These are phyloP conservation scores for Umbelopsis ramanniana DNA, from an alignment of 192 early-diverging fungal genomes.

Conservation along the genomic window DNA sequence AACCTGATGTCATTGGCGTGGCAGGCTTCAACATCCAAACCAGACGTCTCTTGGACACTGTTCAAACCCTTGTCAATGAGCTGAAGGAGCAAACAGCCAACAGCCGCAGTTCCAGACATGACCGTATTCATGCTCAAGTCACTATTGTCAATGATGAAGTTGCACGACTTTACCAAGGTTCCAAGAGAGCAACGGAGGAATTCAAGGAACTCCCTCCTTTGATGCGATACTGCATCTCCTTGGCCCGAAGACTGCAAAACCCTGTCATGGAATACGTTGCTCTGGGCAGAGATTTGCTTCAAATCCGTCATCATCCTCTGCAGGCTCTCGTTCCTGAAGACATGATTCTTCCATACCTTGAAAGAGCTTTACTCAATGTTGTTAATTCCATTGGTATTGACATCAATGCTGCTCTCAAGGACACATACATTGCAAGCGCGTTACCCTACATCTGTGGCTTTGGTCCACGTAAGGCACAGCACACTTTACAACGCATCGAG, in stretches of 20 bases:
- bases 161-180: constrained; percentile 85
- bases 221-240: constrained; percentile 85
- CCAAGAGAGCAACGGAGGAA: constrained; percentile 68
- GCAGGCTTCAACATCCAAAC: constrained; percentile 79
- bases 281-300: constrained; percentile 65
- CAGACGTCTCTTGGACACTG: constrained; percentile 72
- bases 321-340: constrained; percentile 77
- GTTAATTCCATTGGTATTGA: constrained; percentile 87
- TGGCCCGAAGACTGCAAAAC: constrained; percentile 86
- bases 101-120: constrained; percentile 1
- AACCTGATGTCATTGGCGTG: constrained; percentile 81
- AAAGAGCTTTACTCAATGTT: constrained; percentile 88
- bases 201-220: constrained; percentile 69
- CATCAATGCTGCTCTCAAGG: constrained; percentile 77
- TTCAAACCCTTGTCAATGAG: constrained; percentile 59
- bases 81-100: constrained; percentile 39
- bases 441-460: constrained; percentile 92
- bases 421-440: constrained; percentile 68
- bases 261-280: constrained; percentile 81
- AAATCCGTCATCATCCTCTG: constrained; percentile 73
- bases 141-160: constrained; percentile 87
- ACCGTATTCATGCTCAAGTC: constrained; percentile 50
- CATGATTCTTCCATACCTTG: constrained; percentile 65
- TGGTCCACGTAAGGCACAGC: constrained; percentile 90
- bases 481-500: constrained; percentile 69